Evolutionary conservation across 306 rosid genomes (phyloP).

Genomic region (Corylus heterophylla): DNA sequence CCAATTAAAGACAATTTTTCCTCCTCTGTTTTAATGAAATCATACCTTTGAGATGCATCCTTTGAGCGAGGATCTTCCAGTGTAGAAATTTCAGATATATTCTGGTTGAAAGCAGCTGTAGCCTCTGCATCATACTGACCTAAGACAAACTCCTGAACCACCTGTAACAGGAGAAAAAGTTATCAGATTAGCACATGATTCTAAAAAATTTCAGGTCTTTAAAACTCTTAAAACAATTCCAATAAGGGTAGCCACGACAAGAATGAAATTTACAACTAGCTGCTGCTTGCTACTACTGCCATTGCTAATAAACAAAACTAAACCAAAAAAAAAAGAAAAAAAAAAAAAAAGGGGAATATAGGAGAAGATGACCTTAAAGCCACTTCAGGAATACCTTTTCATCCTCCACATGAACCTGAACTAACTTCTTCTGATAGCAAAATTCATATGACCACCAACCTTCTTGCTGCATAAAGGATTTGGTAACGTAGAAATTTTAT

Average conservation of each 20-base stretch:
- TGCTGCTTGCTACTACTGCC: not conserved
- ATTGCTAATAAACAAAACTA: not conserved
- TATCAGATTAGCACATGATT: conserved; percentile 15
- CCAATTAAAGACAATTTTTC: not conserved
- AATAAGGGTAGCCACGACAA: not conserved
- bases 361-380: conserved; percentile 1
- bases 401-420: conserved; percentile 87
- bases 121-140: conserved; percentile 85
- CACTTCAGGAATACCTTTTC: conserved; percentile 60
- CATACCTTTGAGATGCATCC: conserved; percentile 92
- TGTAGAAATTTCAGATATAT: conserved; percentile 84
- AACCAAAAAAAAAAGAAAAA: conserved; percentile 11
- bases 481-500: not conserved
- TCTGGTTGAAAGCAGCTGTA: conserved; percentile 71
- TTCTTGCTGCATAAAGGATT: conserved; percentile 74
- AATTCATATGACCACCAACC: conserved; percentile 99
- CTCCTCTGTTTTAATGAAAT: conserved; percentile 16
- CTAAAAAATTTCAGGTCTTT: conserved; percentile 19
- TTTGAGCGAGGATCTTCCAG: conserved; percentile 91
- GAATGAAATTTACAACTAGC: not conserved
- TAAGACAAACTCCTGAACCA: conserved; percentile 76
- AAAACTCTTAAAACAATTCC: conserved; percentile 15
- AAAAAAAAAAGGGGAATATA: conserved; percentile 6
- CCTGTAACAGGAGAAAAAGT: conserved; percentile 44
- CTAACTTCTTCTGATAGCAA: conserved; percentile 74